Evolutionary conservation across 441 rosid genomes (phyloP).

Genomic region (Bocquillonia castaneifolia): DNA sequence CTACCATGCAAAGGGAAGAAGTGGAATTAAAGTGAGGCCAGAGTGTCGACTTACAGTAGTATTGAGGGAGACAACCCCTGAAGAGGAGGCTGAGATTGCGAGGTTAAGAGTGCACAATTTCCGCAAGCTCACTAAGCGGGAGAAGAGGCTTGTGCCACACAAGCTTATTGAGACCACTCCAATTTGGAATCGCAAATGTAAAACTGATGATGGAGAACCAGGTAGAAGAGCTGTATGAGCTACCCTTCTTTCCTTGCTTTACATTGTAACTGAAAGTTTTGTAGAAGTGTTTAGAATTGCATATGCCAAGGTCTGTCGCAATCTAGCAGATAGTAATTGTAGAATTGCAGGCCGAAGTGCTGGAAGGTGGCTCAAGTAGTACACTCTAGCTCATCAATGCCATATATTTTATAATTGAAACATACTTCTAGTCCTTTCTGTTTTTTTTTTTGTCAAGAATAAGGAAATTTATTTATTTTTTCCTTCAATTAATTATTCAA

Average conservation of each 20-base stretch:
- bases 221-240: constrained; percentile 28
- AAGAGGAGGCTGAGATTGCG: constrained; percentile 88
- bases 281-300: background rate
- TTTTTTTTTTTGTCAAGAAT: too few species aligned
- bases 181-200: constrained; percentile 73
- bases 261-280: background rate
- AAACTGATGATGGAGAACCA: constrained; percentile 19
- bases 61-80: constrained; percentile 69
- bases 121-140: constrained; percentile 21
- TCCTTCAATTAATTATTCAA: too few species aligned
- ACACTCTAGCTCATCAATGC: too few species aligned
- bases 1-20: constrained; percentile 59
- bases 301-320: too few species aligned
- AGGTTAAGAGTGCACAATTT: constrained; percentile 64
- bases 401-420: too few species aligned
- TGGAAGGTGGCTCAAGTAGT: too few species aligned
- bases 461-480: too few species aligned
- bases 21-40: constrained; percentile 55
- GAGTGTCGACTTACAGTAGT: constrained; percentile 75
- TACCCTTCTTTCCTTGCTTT: background rate
- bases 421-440: too few species aligned
- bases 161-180: constrained; percentile 81
- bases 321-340: too few species aligned
- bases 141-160: constrained; percentile 44
- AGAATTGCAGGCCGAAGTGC: too few species aligned